Base-by-base conservation (phyloP, 495 filamentous ascomycete species). In the Choiromyces venosus region DNA sequence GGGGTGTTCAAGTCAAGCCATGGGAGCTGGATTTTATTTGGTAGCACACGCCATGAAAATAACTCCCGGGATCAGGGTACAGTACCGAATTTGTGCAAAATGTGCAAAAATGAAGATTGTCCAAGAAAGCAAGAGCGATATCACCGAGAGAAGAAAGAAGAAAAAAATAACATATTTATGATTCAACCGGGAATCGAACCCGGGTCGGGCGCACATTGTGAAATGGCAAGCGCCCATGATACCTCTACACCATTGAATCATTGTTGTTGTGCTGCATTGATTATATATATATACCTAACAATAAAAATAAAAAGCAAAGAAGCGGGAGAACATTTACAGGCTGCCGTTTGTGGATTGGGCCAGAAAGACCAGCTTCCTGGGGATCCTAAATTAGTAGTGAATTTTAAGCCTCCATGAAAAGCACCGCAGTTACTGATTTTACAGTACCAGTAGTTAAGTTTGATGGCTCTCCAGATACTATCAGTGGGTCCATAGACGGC, bases 201-300 rank as follows among this genome's bases (percentile, higher is more conserved):
- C 74, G 76, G 76, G 76, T 78, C 74, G 74, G 74, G 76, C 74
- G 76, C 76, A 76, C 19, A 65, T 66, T 78, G 67, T 25, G n/a
- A 29, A 44, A 25, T 78, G 76, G 76, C 76, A 78, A 78, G 76
- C 76, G 76, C 76, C 74, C 71, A 78, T 78, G 76, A 78, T 78
- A 78, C 76, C 76, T 72, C 76, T 78, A 78, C 76, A 76, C 76
- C 69, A 78, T 64, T 78, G 76, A 78, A 78, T 78, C 76, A n/a
- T 68, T 40, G 37, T 5, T 71, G n/a, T 14, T 0, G 52, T n/a
- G n/a, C n/a, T n/a, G n/a, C n/a, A n/a, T n/a, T n/a, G n/a, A n/a
- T n/a, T n/a, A n/a, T n/a, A n/a, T n/a, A n/a, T n/a, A n/a, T n/a
- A n/a, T n/a, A n/a, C n/a, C n/a, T n/a, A n/a, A n/a, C n/a, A n/a